Evolutionary conservation across 140 eudicot genomes (phyloP), one percentile per base, ranked within the genome.

Genomic region (Cichorium intybus): DNA sequence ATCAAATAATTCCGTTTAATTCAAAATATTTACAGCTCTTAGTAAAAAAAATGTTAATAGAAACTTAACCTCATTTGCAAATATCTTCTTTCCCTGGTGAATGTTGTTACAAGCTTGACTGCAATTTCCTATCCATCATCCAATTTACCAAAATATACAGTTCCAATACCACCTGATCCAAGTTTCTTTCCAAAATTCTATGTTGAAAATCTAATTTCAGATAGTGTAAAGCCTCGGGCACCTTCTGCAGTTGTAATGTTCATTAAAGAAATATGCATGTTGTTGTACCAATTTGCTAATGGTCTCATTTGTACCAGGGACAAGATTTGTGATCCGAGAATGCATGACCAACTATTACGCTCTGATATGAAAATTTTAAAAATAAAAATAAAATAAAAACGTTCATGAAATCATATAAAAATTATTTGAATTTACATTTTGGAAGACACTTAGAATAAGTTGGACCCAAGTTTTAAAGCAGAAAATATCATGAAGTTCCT

Each of bases 81-180:
- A 88, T 64, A 85, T 95, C 59, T 91, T 83, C 66, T 82, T 88
- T 41, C 96, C 96, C 64, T 88, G 96, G 56, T 69, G 82, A 5
- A 85, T 75, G 71, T 88, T 81, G 57, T 46, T 56, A 78, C 70
- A 66, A 85, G 63, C 70, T 88, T 88, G 68, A 85, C 96, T 5
- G 96, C 96, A 59, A 88, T 82, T 75, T 88, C 96, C 68, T 77
- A 80, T 57, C 95, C 95, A 51, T 82, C 85, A 48, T 76, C 72
- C 31, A 82, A 56, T 71, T 79, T 82, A 71, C 96, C 96, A 34
- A 82, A 88, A 62, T 71, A 85, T 3, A 88, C 96, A 49, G 84
- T 84, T 24, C 96, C 96, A 82, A 85, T 85, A 16, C 95, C 96
- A 66, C 96, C 96, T 7, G 96, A 82, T 6, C 96, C 96, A 35